Evolutionary conservation across 257 asterid species (phyloP), one percentile per base, ranked within the genome.

Genomic region (Vinca minor): DNA sequence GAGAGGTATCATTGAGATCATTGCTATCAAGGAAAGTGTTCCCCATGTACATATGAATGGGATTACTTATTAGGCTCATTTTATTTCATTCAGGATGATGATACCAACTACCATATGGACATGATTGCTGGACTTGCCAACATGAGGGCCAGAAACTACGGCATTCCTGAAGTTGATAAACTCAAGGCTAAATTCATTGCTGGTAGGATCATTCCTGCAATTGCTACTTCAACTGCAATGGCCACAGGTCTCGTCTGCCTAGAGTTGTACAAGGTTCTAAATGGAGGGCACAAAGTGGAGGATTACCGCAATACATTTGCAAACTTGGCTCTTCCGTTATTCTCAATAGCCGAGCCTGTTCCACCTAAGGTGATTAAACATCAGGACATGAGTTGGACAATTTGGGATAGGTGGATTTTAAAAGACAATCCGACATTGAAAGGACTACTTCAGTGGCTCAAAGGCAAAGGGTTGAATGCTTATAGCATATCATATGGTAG

Each of bases 91-190:
- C 87, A 90, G 97, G 97, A 90, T 46, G 97, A 87, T 36, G 96
- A 87, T 66, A 84, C 95, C 48, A 90, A 90, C 64, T 85, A 81
- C 78, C 97, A 90, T 73, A 85, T 90, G 96, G 97, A 90, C 73
- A 59, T 87, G 74, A 85, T 90, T 20, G 91, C 97, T 2, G 96
- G 87, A 18, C 95, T 90, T 38, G 97, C 97, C 18, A 90, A 90
- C 82, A 90, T 90, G 97, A 85, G 97, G 79, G 97, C 97, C 15
- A 82, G 97, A 69, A 90, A 90, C 63, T 90, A 90, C 77, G 68
- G 88, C 73, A 81, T 90, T 48, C 97, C 95, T 0, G 95, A 87
- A 80, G 96, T 90, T 12, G 97, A 90, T 71, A 90, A 85, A 69
- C 88, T 90, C 70, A 81, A 82, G 73, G 97, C 97, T 68, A 90